Conservation (phyloP, 2,329 filamentous ascomycete genomes). For the Emergomyces pasteurianus region DNA sequence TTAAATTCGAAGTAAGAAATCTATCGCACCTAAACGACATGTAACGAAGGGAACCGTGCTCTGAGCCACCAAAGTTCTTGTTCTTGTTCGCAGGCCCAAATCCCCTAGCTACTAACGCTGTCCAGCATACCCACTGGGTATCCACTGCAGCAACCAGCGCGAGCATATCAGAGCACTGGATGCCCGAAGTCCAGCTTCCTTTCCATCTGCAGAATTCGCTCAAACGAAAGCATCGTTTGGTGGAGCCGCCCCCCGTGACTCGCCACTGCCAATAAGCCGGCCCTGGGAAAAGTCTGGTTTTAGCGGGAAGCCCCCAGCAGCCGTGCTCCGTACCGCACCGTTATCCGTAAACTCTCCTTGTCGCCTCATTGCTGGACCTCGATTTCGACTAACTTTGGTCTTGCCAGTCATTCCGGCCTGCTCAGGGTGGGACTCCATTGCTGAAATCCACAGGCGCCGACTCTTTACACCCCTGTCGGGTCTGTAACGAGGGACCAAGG, state of each 20-base stretch:
- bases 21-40: not conserved
- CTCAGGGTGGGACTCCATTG: not conserved
- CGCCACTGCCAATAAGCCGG: not conserved
- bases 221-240: not conserved
- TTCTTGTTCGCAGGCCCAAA: not conserved
- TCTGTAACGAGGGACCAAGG: not conserved
- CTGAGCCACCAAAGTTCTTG: not conserved
- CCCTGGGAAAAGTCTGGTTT: not conserved
- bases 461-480: not conserved
- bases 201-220: not conserved
- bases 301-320: not conserved
- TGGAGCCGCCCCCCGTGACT: not conserved
- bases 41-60: not conserved
- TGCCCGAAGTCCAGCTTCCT: not conserved
- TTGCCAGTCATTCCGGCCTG: not conserved
- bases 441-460: not conserved
- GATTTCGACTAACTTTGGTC: not conserved
- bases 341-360: conserved; percentile 2
- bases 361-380: not conserved
- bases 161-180: conserved; percentile 1
- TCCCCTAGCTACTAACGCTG: not conserved
- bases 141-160: not conserved
- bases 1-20: not conserved
- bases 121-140: not conserved
- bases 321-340: conserved; percentile 3